phyloP scores from a whole-genome alignment of 441 rosid species.

The Eruca vesicaria region DNA sequence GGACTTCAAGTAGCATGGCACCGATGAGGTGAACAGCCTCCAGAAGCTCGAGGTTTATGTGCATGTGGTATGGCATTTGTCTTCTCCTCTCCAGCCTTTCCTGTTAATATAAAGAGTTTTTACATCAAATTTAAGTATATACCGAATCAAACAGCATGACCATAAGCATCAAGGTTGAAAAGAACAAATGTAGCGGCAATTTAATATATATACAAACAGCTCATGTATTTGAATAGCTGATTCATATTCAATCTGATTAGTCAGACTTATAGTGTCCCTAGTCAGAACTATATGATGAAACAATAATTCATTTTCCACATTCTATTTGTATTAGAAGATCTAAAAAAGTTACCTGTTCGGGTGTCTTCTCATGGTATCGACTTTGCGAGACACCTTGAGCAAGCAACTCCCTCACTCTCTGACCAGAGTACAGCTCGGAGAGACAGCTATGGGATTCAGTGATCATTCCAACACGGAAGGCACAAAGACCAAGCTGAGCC shows the following conservation, averaged over 20 bases:
- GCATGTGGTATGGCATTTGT: conserved; percentile 91
- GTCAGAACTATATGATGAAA: not conserved
- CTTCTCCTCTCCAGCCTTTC: conserved; percentile 83
- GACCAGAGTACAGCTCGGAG: not conserved
- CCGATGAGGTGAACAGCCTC: conserved; percentile 76
- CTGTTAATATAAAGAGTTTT: conserved; percentile 30
- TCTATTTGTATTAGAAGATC: not conserved
- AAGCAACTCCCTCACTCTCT: not conserved
- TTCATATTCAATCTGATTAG: not conserved
- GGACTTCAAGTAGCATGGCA: conserved; percentile 85
- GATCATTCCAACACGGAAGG: not conserved
- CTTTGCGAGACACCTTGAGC: not conserved
- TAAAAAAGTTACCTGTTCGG: not conserved
- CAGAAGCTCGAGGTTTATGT: conserved; percentile 77
- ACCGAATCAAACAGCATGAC: not conserved
- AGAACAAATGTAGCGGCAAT: not conserved
- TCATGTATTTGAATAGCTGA: not conserved
- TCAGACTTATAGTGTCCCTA: not conserved
- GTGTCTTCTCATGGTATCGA: not conserved
- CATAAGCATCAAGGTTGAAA: not conserved
- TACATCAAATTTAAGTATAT: not conserved
- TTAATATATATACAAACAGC: not conserved
- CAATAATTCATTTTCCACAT: not conserved
- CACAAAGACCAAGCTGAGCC: not conserved
- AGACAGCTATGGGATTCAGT: not conserved